Evolutionary conservation across 1,139 yeast genomes (phyloP), one percentile per base, ranked within the genome.

Genomic region (Lodderomyces elongisporus): DNA sequence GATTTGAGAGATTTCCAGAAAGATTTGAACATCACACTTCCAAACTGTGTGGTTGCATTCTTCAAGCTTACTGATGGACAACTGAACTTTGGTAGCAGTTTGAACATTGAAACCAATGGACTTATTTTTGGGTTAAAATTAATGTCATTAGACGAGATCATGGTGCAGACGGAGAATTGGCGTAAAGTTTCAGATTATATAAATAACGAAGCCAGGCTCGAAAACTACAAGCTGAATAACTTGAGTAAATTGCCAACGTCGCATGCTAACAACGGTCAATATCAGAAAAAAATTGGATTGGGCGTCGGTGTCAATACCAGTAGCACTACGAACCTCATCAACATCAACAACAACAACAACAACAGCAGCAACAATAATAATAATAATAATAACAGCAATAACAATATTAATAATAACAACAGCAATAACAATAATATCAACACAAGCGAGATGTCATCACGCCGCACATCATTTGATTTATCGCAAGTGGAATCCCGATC

Each of bases 61-160:
- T 65, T 71, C 43, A 64, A 74, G 38, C 55, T 77, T 25, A 85
- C 84, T 35, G 89, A 81, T 46, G 91, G 91, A 13, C 91, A 82
- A 54, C 53, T 60, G 63, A 70, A 50, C 56, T 70, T 51, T 41
- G 74, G 49, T n/a, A 54, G 54, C 42, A 58, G 59, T 31, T 53
- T 49, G 32, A 68, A 76, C 14, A 77, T 77, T 15, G 67, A 72
- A 14, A 70, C 77, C 4, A 32, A 36, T 14, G 89, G 89, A 2
- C 52, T 81, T 35, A 50, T 81, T 21, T 81, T 71, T 49, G 87
- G 87, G 0, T 56, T 80, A 38, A 75, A 75, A 43, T 60, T 81
- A 40, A 72, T 80, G 79, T 67, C 79, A 2, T 54, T 81, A 22
- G 85, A 79, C 43, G 82, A 79, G 46, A 70, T 81, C 22, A 76